Conservation (phyloP, 768 basidiomycete genomes). For the Termitomyces sp. region DNA sequence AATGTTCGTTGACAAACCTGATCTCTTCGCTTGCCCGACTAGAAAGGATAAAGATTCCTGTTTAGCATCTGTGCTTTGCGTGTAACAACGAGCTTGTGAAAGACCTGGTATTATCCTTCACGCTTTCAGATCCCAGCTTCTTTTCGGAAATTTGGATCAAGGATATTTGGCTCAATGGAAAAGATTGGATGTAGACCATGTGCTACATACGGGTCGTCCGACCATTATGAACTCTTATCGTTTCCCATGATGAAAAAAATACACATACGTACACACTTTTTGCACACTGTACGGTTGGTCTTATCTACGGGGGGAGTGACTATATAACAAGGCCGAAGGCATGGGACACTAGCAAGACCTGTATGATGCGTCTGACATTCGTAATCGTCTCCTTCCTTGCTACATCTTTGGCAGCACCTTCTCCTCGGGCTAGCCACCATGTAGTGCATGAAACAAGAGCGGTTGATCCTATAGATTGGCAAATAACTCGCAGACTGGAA, state of each 20-base stretch:
- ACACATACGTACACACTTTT: neutral
- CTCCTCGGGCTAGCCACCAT: conserved; percentile 18
- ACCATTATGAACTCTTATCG: neutral
- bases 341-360: neutral
- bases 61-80: neutral
- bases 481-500: conserved; percentile 17
- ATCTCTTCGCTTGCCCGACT: too few relatives aligned
- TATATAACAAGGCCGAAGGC: neutral
- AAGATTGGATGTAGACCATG: neutral
- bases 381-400: conserved; percentile 7
- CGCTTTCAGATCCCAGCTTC: neutral
- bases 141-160: neutral
- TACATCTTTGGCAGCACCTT: conserved; percentile 14
- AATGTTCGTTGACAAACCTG: too few relatives aligned
- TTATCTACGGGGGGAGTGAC: neutral
- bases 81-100: neutral
- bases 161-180: neutral
- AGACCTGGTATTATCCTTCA: neutral
- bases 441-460: conserved; percentile 24
- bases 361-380: conserved; percentile 4
- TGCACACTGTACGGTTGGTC: neutral
- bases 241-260: neutral
- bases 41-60: too few relatives aligned
- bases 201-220: neutral
- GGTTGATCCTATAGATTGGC: conserved; percentile 22